Evolutionary conservation across 2,329 filamentous ascomycete species (phyloP).

Genomic region (Remersonia thermophila): DNA sequence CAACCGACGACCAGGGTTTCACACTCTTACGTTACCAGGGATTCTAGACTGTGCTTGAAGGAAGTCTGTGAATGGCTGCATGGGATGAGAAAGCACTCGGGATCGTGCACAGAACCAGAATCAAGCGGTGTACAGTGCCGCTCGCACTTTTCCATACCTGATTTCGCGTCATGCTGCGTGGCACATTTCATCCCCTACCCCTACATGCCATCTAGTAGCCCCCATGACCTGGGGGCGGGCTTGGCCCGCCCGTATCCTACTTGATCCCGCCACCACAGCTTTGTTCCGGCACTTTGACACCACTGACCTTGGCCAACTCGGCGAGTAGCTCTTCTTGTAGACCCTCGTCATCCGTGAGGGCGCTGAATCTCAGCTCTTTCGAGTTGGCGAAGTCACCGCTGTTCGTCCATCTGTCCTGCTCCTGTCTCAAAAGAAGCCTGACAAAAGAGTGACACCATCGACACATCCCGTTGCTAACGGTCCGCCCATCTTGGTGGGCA

Average conservation of each 20-base stretch:
- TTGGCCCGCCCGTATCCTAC: not conserved
- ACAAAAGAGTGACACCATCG: slow-evolving; percentile 34
- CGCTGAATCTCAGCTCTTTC: slow-evolving; percentile 18
- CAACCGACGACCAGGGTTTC: too few species aligned
- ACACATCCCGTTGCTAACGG: slow-evolving; percentile 32
- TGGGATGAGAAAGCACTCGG: too few species aligned
- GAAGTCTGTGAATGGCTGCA: too few species aligned
- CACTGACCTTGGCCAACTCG: slow-evolving; percentile 21
- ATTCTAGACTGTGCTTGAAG: too few species aligned
- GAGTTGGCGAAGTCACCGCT: slow-evolving; percentile 29
- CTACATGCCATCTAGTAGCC: too few species aligned
- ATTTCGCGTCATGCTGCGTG: too few species aligned
- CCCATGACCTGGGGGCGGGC: too few species aligned
- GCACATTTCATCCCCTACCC: too few species aligned
- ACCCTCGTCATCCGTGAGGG: slow-evolving; percentile 25
- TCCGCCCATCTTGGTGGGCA: slow-evolving; percentile 43
- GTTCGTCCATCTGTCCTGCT: slow-evolving; percentile 18
- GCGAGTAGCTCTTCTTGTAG: slow-evolving; percentile 33
- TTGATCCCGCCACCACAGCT: not conserved
- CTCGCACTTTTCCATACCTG: too few species aligned
- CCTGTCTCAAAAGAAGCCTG: slow-evolving; percentile 32
- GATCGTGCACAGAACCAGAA: too few species aligned
- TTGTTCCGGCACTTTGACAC: slow-evolving; percentile 9
- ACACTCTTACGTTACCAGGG: too few species aligned
- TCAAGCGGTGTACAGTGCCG: too few species aligned